phyloP scores from a whole-genome alignment of 2,329 filamentous ascomycete genomes.

The Cytospora paraplurivora region DNA sequence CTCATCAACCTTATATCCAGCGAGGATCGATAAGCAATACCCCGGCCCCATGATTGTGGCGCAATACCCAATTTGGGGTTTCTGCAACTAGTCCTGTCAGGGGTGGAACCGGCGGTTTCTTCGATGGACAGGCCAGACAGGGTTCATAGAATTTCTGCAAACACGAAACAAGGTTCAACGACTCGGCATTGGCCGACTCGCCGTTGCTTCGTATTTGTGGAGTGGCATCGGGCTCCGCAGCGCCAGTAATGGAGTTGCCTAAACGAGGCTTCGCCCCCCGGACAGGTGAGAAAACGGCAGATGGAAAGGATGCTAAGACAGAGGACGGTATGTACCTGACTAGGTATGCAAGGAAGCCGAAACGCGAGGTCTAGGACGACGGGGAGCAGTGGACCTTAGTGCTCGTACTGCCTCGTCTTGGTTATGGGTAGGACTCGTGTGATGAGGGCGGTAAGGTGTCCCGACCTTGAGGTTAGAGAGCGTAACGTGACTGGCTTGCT shows the following conservation, averaged over 20 bases:
- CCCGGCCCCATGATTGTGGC: conserved; percentile 5
- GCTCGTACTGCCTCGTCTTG: too few species aligned
- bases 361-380: neutral
- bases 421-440: too few species aligned
- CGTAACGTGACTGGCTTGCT: too few species aligned
- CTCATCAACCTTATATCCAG: conserved; percentile 16
- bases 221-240: conserved; percentile 5
- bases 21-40: conserved; percentile 5
- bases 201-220: conserved; percentile 24
- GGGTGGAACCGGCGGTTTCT: conserved; percentile 6
- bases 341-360: neutral
- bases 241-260: neutral
- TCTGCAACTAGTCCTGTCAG: neutral
- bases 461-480: too few species aligned
- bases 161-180: conserved; percentile 21
- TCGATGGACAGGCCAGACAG: neutral
- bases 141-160: conserved; percentile 16
- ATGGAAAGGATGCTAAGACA: neutral
- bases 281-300: neutral
- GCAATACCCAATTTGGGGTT: conserved; percentile 14
- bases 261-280: neutral
- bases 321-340: neutral
- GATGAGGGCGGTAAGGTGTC: too few species aligned
- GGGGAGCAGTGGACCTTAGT: too few species aligned
- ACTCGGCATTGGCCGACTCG: conserved; percentile 23